phyloP scores from a whole-genome alignment of 2,329 filamentous ascomycete species.

The Beauveria sp. region DNA sequence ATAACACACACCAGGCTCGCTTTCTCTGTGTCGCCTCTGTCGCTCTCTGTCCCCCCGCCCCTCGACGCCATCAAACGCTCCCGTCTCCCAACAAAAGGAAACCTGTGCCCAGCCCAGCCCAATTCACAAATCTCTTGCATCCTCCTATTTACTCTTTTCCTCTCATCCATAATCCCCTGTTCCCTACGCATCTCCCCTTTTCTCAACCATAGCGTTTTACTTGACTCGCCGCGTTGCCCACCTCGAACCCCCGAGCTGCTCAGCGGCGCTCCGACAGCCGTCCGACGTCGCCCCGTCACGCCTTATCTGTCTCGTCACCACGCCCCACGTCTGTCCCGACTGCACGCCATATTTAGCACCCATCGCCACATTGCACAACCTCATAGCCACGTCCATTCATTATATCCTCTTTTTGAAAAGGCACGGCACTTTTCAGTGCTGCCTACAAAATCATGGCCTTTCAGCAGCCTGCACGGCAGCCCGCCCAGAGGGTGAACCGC shows the following conservation, averaged over 20 bases:
- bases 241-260: conserved; percentile 1
- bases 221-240: not conserved
- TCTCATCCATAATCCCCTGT: not conserved
- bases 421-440: not conserved
- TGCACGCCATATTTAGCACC: not conserved
- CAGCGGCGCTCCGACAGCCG: conserved; percentile 7
- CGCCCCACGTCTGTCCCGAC: not conserved
- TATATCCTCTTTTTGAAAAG: not conserved
- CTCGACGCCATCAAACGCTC: conserved; percentile 2
- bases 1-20: not conserved
- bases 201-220: not conserved
- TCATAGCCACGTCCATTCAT: not conserved
- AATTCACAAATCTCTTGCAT: not conserved
- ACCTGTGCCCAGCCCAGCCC: not conserved
- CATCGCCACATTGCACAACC: not conserved
- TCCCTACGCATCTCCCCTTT: not conserved
- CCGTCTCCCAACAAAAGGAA: conserved; percentile 12
- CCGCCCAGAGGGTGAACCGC: conserved; percentile 40
- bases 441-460: conserved; percentile 42
- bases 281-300: conserved; percentile 8
- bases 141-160: not conserved
- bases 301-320: conserved; percentile 8
- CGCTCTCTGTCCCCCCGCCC: not conserved
- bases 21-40: not conserved
- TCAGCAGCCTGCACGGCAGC: conserved; percentile 50